phyloP scores from a whole-genome alignment of 2,329 filamentous ascomycete genomes.

The Graphilbum fragrans region DNA sequence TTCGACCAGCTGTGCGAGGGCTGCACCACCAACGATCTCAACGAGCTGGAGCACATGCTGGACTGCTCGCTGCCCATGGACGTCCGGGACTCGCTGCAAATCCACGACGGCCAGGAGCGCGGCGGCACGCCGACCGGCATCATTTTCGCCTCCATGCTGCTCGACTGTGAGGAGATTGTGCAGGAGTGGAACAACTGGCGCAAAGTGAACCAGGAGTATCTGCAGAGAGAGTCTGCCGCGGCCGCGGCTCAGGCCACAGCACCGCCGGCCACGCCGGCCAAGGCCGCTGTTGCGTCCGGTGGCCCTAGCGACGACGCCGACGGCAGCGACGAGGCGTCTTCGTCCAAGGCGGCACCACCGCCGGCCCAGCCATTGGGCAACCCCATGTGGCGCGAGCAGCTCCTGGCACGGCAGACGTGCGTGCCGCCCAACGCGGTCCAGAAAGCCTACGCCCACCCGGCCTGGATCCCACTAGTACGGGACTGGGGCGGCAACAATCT shows the following conservation, averaged over 20 bases:
- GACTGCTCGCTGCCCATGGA: conserved; percentile 91
- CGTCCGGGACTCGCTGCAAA: conserved; percentile 77
- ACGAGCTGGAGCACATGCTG: conserved; percentile 90
- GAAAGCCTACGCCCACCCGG: conserved; percentile 84
- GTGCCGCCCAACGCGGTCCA: conserved; percentile 79
- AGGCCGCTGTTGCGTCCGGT: conserved; percentile 23
- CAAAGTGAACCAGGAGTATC: conserved; percentile 80
- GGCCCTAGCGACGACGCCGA: conserved; percentile 63
- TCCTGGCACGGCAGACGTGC: conserved; percentile 74
- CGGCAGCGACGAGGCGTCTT: conserved; percentile 48
- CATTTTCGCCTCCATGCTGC: conserved; percentile 85
- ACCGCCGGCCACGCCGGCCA: conserved; percentile 42
- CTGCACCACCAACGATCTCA: conserved; percentile 86
- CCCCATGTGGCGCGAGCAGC: conserved; percentile 70
- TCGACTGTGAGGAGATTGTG: conserved; percentile 96
- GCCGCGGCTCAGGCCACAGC: conserved; percentile 51
- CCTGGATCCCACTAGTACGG: conserved; percentile 90
- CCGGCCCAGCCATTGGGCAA: conserved; percentile 28
- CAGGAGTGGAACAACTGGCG: conserved; percentile 98
- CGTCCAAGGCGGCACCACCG: conserved; percentile 44
- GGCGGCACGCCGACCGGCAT: conserved; percentile 84
- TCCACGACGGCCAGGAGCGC: conserved; percentile 95
- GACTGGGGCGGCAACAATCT: conserved; percentile 99
- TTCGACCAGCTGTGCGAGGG: conserved; percentile 89
- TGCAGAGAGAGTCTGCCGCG: conserved; percentile 47